Conservation (phyloP, 75 land plant species). For the Isoetes taiwanensis region DNA sequence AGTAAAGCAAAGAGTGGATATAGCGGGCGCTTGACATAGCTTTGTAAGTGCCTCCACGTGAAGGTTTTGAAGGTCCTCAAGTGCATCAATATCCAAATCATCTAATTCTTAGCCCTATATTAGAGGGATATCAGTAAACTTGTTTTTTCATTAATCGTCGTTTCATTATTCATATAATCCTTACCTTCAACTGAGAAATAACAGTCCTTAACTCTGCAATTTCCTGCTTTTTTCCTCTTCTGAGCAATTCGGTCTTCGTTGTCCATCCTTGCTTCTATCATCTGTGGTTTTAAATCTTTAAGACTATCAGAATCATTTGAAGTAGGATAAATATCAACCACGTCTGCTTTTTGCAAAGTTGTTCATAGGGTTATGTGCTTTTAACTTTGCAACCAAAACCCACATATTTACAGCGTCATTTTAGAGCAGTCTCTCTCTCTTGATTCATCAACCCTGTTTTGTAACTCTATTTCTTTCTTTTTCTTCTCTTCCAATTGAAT, state of each 20-base stretch:
- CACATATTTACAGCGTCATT: slow-evolving; percentile 76
- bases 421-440: slow-evolving; percentile 45
- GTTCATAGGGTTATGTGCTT: background rate
- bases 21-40: background rate
- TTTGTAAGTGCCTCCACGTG: slow-evolving; percentile 3
- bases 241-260: background rate
- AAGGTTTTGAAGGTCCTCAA: slow-evolving; percentile 1
- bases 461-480: slow-evolving; percentile 32
- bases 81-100: background rate
- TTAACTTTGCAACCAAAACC: slow-evolving; percentile 53
- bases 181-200: slow-evolving; percentile 1
- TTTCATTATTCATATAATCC: background rate
- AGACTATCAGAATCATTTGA: background rate
- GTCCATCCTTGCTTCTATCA: background rate
- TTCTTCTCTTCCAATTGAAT: slow-evolving; percentile 34
- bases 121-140: no score
- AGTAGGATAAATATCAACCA: background rate
- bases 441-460: slow-evolving; percentile 36
- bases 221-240: background rate
- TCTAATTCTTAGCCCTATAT: background rate
- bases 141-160: no score
- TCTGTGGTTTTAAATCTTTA: no score
- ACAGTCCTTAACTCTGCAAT: background rate
- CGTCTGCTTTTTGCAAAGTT: background rate
- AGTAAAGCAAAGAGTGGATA: background rate